phyloP scores from a whole-genome alignment of 2,329 filamentous ascomycete genomes.

The Thermoascus crustaceus region DNA sequence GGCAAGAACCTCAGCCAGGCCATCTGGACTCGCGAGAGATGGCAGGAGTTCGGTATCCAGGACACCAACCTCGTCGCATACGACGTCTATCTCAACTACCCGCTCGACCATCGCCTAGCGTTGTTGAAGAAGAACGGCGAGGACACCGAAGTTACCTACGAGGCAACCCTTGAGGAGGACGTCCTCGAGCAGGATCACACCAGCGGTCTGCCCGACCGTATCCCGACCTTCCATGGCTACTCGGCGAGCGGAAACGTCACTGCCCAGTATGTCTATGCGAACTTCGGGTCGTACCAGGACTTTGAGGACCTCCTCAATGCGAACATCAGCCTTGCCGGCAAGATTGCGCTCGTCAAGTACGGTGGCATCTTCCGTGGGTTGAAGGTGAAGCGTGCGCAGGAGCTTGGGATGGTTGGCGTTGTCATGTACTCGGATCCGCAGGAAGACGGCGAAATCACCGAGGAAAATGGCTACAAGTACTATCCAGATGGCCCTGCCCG shows the following conservation, averaged over 20 bases:
- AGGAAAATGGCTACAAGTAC: conserved; percentile 65
- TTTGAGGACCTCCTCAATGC: conserved; percentile 72
- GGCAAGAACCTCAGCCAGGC: conserved; percentile 72
- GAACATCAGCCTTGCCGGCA: conserved; percentile 68
- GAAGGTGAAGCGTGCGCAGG: conserved; percentile 86
- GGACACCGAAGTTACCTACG: conserved; percentile 55
- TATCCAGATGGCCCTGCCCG: conserved; percentile 85
- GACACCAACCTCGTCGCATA: conserved; percentile 56
- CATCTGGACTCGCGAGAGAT: conserved; percentile 65
- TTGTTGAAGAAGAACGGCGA: conserved; percentile 46
- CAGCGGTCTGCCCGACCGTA: conserved; percentile 59
- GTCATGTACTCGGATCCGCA: conserved; percentile 84
- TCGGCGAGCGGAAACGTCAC: conserved; percentile 89
- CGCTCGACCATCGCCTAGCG: conserved; percentile 60
- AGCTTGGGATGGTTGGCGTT: conserved; percentile 78
- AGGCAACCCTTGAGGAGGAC: conserved; percentile 77
- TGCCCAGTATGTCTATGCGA: conserved; percentile 76
- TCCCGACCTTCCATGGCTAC: conserved; percentile 93
- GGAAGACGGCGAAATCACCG: conserved; percentile 74
- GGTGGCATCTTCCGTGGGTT: conserved; percentile 80
- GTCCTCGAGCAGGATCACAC: conserved; percentile 76
- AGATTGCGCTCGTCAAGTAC: conserved; percentile 81
- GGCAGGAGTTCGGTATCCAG: conserved; percentile 61
- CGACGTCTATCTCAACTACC: conserved; percentile 72
- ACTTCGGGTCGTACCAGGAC: conserved; percentile 81